A percentile compares a stretch with the other conserved stretches of the same genome.
phyloP scores from a whole-genome alignment of 257 asterid genomes.

The Linderniella brevidens region DNA sequence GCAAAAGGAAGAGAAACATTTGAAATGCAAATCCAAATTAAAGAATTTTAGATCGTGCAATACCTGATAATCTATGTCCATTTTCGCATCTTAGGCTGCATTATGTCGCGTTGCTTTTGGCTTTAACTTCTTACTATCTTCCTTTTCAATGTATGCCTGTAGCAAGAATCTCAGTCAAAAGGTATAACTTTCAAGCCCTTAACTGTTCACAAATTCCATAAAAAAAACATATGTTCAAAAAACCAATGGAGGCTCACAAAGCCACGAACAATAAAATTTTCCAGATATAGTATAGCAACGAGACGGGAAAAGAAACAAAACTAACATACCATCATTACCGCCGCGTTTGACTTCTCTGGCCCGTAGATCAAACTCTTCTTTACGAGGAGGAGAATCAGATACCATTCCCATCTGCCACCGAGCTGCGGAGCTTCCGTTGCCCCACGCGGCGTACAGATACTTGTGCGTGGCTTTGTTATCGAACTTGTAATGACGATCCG shows the following conservation, averaged over 20 bases:
- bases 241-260: too few relatives aligned
- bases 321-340: too few relatives aligned
- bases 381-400: slow-evolving; percentile 71
- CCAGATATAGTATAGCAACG: too few relatives aligned
- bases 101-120: slow-evolving; percentile 97
- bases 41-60: background rate
- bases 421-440: slow-evolving; percentile 77
- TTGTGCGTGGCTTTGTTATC: slow-evolving; percentile 81
- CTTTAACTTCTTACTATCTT: slow-evolving; percentile 86
- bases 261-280: too few relatives aligned
- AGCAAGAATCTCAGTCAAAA: slow-evolving; percentile 1
- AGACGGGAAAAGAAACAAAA: too few relatives aligned
- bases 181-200: too few relatives aligned
- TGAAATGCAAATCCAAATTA: too few relatives aligned
- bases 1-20: too few relatives aligned
- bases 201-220: too few relatives aligned
- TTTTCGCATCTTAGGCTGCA: slow-evolving; percentile 99
- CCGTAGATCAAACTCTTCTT: slow-evolving; percentile 86
- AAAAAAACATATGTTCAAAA: too few relatives aligned
- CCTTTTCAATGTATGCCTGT: slow-evolving; percentile 94
- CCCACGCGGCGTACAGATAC: slow-evolving; percentile 81
- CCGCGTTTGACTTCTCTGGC: slow-evolving; percentile 71
- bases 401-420: slow-evolving; percentile 98
- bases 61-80: slow-evolving; percentile 99
- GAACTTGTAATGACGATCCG: slow-evolving; percentile 70